These are phyloP conservation scores for Starmera quercuum DNA, from an alignment of 805 yeast genomes.

Conservation along the genomic window DNA sequence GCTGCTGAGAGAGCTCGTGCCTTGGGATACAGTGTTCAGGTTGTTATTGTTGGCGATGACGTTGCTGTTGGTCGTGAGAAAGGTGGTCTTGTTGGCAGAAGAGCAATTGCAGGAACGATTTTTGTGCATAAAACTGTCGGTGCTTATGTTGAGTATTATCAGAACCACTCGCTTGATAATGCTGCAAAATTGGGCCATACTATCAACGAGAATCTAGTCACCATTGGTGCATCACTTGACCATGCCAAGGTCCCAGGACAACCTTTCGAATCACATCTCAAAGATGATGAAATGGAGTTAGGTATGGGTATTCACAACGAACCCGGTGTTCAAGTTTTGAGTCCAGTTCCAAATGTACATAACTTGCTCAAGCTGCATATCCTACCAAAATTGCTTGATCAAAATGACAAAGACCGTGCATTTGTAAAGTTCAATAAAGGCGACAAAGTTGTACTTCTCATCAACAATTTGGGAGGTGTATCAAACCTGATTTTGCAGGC, in stretches of 20 bases:
- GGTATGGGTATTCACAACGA: slow-evolving; percentile 97
- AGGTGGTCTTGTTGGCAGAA: slow-evolving; percentile 87
- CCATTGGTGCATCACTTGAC: slow-evolving; percentile 84
- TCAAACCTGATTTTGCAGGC: slow-evolving; percentile 73
- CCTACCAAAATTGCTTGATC: slow-evolving; percentile 53
- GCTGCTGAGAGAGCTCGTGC: slow-evolving; percentile 85
- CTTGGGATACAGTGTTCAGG: slow-evolving; percentile 62
- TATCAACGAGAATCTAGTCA: slow-evolving; percentile 61
- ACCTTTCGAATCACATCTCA: slow-evolving; percentile 44
- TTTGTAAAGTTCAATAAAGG: slow-evolving; percentile 61
- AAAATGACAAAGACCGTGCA: slow-evolving; percentile 66
- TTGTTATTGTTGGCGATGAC: slow-evolving; percentile 82
- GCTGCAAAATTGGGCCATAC: slow-evolving; percentile 52
- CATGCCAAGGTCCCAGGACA: slow-evolving; percentile 89
- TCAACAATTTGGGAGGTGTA: slow-evolving; percentile 88
- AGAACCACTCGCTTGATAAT: slow-evolving; percentile 37
- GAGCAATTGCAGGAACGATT: slow-evolving; percentile 91
- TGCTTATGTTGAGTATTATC: slow-evolving; percentile 46
- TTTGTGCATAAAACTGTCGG: slow-evolving; percentile 83
- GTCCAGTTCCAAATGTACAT: slow-evolving; percentile 61
- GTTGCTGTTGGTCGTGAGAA: slow-evolving; percentile 90
- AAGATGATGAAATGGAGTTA: slow-evolving; percentile 65
- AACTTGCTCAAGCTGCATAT: slow-evolving; percentile 48
- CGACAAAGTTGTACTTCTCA: slow-evolving; percentile 63
- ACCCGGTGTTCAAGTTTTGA: slow-evolving; percentile 60